Conservation (phyloP, 2,329 filamentous ascomycete species). For the Colletotrichum musae region DNA sequence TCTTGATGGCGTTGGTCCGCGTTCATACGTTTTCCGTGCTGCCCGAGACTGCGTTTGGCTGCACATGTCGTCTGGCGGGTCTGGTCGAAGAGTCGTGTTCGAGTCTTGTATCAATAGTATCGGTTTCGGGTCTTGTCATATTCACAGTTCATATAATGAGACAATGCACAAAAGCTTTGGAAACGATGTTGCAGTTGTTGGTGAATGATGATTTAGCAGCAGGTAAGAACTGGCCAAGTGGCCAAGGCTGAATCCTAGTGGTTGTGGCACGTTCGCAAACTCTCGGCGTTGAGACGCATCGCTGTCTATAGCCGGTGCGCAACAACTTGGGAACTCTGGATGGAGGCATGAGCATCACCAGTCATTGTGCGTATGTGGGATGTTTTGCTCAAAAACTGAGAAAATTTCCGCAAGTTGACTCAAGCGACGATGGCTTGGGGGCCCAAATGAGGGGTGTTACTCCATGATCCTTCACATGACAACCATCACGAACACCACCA, state of each 20-base stretch:
- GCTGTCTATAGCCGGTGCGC: too few species aligned
- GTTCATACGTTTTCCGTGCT: conserved; percentile 11
- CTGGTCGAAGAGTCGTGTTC: conserved; percentile 22
- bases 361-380: too few species aligned
- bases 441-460: not conserved
- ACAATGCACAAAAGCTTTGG: conserved; percentile 2
- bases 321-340: too few species aligned
- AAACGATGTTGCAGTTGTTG: not conserved
- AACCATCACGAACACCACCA: not conserved
- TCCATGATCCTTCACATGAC: conserved; percentile 5
- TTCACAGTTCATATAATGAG: conserved; percentile 35
- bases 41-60: conserved; percentile 16
- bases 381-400: too few species aligned
- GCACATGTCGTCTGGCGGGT: conserved; percentile 27
- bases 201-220: not conserved
- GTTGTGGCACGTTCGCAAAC: too few species aligned
- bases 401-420: too few species aligned
- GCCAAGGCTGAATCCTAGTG: too few species aligned
- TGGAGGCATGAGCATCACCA: too few species aligned
- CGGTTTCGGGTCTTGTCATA: conserved; percentile 15
- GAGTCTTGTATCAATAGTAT: conserved; percentile 36
- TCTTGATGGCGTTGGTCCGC: conserved; percentile 28
- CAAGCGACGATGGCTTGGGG: not conserved
- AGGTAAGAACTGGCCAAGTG: not conserved
- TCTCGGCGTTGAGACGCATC: too few species aligned